Evolutionary conservation across 2,329 filamentous ascomycete species (phyloP).

Genomic region (Myriosclerotinia duriaeana): DNA sequence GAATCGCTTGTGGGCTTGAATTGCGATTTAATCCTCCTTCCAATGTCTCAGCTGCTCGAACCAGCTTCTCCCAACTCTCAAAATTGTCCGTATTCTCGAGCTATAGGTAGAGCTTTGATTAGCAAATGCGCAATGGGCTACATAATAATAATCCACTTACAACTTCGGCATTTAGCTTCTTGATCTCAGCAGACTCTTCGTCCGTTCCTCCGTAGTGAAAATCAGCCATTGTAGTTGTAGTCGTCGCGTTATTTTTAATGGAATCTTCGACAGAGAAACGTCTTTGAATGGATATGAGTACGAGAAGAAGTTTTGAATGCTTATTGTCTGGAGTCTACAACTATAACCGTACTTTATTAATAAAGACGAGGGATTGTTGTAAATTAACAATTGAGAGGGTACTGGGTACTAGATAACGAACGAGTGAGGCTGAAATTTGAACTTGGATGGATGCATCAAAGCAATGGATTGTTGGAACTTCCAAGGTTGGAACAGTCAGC

Average conservation of each 20-base stretch:
- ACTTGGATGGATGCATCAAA: neutral
- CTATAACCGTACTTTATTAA: slow-evolving; percentile 1
- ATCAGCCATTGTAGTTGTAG: slow-evolving; percentile 59
- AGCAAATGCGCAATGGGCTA: slow-evolving; percentile 23
- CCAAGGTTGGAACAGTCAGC: slow-evolving; percentile 1
- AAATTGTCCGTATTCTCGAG: slow-evolving; percentile 78
- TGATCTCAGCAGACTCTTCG: slow-evolving; percentile 80
- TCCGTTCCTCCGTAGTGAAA: slow-evolving; percentile 72
- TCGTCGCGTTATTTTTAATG: slow-evolving; percentile 19
- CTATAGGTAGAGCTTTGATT: slow-evolving; percentile 27
- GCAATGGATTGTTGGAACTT: neutral
- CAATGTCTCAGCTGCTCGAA: slow-evolving; percentile 76
- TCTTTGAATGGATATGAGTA: neutral
- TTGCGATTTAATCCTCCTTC: slow-evolving; percentile 96
- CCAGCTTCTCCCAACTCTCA: slow-evolving; percentile 90
- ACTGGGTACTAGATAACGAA: neutral
- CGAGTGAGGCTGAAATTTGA: slow-evolving; percentile 19
- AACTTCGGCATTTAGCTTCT: slow-evolving; percentile 73
- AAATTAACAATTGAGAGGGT: neutral
- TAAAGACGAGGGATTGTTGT: slow-evolving; percentile 19
- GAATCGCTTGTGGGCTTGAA: slow-evolving; percentile 89
- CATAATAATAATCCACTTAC: slow-evolving; percentile 53
- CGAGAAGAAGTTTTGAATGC: neutral
- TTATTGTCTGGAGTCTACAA: neutral
- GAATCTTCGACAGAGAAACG: neutral